phyloP scores from a whole-genome alignment of 2,329 filamentous ascomycete species.

The Ramichloridium luteum region DNA sequence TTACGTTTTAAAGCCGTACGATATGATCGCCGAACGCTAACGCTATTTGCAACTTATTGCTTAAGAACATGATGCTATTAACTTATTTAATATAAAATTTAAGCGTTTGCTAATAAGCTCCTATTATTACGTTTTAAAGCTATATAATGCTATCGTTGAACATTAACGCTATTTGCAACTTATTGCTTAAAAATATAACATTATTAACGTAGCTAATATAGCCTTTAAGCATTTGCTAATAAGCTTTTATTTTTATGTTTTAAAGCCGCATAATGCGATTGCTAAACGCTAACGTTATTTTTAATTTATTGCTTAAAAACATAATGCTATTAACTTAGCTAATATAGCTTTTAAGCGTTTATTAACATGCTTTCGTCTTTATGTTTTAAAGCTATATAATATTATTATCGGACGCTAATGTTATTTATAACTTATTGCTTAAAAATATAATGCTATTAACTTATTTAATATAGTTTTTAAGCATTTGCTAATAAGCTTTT shows the following conservation, averaged over 20 bases:
- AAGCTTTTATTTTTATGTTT: not conserved
- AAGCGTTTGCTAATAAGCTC: too few relatives aligned
- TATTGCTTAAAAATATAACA: too few relatives aligned
- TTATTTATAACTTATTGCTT: constrained; percentile 12
- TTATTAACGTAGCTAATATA: too few relatives aligned
- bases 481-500: constrained; percentile 16
- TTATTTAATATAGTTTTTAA: constrained; percentile 12
- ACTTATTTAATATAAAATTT: too few relatives aligned
- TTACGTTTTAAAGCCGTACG: too few relatives aligned
- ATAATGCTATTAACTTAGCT: constrained; percentile 11
- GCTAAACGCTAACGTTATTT: constrained; percentile 11
- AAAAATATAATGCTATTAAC: constrained; percentile 14
- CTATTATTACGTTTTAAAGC: too few relatives aligned
- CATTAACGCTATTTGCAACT: too few relatives aligned
- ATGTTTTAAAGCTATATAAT: constrained; percentile 5
- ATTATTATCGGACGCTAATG: constrained; percentile 9
- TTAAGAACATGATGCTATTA: too few relatives aligned
- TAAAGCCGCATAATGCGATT: constrained; percentile 6
- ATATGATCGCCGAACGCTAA: too few relatives aligned
- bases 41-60: too few relatives aligned
- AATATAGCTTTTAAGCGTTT: constrained; percentile 17
- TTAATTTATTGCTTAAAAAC: constrained; percentile 12
- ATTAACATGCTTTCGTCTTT: constrained; percentile 11
- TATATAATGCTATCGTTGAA: too few relatives aligned
- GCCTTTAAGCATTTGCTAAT: too few relatives aligned